These are phyloP conservation scores for Elsinoe ampelina DNA, from an alignment of 2,329 filamentous ascomycete species.

Conservation along the genomic window DNA sequence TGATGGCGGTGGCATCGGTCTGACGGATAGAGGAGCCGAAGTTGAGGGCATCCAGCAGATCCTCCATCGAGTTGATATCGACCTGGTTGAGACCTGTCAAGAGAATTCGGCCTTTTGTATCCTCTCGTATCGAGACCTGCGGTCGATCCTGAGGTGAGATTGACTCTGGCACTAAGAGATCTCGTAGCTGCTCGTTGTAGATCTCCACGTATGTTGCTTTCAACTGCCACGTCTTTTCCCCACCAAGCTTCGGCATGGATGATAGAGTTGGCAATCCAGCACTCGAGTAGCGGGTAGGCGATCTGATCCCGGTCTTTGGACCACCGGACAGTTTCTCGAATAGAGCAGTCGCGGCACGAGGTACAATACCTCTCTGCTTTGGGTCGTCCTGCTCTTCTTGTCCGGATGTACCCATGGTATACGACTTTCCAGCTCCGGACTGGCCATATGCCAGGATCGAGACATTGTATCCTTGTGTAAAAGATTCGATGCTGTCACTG, in stretches of 20 bases:
- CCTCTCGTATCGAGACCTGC: conserved; percentile 84
- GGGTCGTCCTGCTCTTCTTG: conserved; percentile 50
- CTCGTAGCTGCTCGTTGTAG: conserved; percentile 92
- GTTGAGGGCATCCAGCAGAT: conserved; percentile 78
- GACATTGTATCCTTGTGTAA: conserved; percentile 95
- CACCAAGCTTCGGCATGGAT: conserved; percentile 31
- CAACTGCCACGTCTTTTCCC: conserved; percentile 76
- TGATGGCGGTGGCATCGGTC: conserved; percentile 93
- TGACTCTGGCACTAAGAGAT: conserved; percentile 73
- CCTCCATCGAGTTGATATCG: conserved; percentile 82
- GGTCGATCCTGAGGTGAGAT: conserved; percentile 60
- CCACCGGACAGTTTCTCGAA: conserved; percentile 80
- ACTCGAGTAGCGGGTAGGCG: conserved; percentile 69
- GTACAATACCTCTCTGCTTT: conserved; percentile 69
- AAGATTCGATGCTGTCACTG: conserved; percentile 78
- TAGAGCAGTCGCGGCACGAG: conserved; percentile 72
- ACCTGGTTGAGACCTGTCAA: conserved; percentile 83
- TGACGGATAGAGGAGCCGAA: conserved; percentile 92
- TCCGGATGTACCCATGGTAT: conserved; percentile 95
- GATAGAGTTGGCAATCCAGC: conserved; percentile 41
- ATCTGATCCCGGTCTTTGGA: conserved; percentile 52
- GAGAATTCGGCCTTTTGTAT: conserved; percentile 87
- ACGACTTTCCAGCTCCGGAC: conserved; percentile 94
- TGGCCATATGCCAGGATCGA: conserved; percentile 95
- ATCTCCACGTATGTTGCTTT: conserved; percentile 74